These are phyloP conservation scores for Aphanomyces euteiches DNA, from an alignment of 352 stramenopile genomes.

Conservation along the genomic window DNA sequence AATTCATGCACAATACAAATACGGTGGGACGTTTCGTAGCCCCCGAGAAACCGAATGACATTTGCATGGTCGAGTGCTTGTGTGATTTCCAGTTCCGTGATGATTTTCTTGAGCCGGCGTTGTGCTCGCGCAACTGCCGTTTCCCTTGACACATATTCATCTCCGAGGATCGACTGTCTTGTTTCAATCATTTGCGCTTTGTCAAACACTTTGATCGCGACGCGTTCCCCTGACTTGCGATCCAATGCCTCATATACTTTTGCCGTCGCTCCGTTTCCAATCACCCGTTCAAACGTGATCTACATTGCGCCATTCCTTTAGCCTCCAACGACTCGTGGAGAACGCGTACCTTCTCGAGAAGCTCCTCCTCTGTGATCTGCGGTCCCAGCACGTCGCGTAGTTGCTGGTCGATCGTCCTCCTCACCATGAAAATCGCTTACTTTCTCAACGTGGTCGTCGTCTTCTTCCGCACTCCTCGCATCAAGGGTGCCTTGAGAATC, in stretches of 20 bases:
- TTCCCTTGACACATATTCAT: constrained; percentile 52
- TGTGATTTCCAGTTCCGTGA: constrained; percentile 80
- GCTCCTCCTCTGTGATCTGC: constrained; percentile 56
- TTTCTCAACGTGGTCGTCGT: neutral
- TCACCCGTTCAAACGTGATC: constrained; percentile 30
- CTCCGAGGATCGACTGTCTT: constrained; percentile 68
- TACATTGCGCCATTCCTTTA: neutral
- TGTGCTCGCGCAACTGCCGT: constrained; percentile 69
- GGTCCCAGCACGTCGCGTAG: constrained; percentile 58
- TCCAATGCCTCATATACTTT: constrained; percentile 72
- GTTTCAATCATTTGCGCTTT: constrained; percentile 77
- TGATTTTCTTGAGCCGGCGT: constrained; percentile 67
- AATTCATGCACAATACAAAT: constrained; percentile 78
- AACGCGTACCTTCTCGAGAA: constrained; percentile 40
- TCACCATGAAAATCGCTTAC: neutral
- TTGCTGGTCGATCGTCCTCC: constrained; percentile 43
- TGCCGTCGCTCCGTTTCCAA: constrained; percentile 68
- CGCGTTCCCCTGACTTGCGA: constrained; percentile 40
- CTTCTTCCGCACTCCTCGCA: neutral
- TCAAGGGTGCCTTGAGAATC: neutral
- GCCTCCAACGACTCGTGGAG: constrained; percentile 26
- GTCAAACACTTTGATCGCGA: constrained; percentile 82
- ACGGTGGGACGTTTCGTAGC: constrained; percentile 74
- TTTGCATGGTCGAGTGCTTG: constrained; percentile 68
- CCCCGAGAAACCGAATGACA: constrained; percentile 70